These are phyloP conservation scores for Nothophaeocryptopus gaeumannii DNA, from an alignment of 2,329 filamentous ascomycete species.

Conservation along the genomic window DNA sequence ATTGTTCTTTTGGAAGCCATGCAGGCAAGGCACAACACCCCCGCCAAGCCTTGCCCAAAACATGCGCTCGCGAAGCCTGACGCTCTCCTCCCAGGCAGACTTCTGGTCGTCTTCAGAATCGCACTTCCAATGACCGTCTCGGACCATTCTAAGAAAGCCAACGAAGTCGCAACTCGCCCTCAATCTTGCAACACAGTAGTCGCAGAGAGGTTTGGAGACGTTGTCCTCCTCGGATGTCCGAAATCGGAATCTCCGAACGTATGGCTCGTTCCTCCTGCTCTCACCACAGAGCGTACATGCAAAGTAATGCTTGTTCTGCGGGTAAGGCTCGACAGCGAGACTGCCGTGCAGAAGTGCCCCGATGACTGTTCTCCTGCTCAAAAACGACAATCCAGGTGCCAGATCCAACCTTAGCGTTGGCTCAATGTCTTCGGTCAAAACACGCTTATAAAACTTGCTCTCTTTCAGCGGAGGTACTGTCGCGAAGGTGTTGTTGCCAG, in stretches of 20 bases:
- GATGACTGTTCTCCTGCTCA: conserved; percentile 81
- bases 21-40: conserved; percentile 71
- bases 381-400: conserved; percentile 88
- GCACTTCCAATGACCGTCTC: conserved; percentile 86
- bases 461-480: conserved; percentile 70
- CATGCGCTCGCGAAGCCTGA: conserved; percentile 86
- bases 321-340: conserved; percentile 83
- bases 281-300: conserved; percentile 90
- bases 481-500: conserved; percentile 31
- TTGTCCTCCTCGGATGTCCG: conserved; percentile 81
- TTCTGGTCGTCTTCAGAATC: conserved; percentile 81
- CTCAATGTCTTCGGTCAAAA: conserved; percentile 85
- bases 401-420: conserved; percentile 86
- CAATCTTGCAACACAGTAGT: conserved; percentile 78
- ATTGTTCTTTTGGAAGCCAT: conserved; percentile 9
- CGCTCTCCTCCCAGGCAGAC: conserved; percentile 90
- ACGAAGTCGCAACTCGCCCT: conserved; percentile 90
- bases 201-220: conserved; percentile 84
- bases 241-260: conserved; percentile 82
- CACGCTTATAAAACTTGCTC: conserved; percentile 89
- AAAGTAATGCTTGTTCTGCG: conserved; percentile 54
- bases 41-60: conserved; percentile 94
- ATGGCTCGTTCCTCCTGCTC: conserved; percentile 64
- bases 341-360: conserved; percentile 79
- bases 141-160: conserved; percentile 84